These are phyloP conservation scores for Dittrichia graveolens DNA, from an alignment of 129 eudicot genomes.

Conservation along the genomic window DNA sequence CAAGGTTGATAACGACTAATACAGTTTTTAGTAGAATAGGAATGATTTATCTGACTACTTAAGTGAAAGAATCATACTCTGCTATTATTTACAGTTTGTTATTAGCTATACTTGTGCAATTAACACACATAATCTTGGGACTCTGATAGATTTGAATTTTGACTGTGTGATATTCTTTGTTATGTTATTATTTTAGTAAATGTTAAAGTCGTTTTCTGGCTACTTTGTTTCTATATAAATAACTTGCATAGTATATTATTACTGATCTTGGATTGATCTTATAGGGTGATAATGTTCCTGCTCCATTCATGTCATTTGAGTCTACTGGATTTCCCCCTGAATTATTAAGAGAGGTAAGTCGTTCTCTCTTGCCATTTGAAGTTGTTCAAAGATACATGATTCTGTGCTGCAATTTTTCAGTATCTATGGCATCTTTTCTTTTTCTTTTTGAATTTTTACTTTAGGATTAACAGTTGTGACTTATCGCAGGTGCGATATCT, in stretches of 20 bases:
- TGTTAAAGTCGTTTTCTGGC: background rate
- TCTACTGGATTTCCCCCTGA: slow-evolving; percentile 89
- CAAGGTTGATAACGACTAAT: too few relatives aligned
- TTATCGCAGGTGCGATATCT: slow-evolving; percentile 99
- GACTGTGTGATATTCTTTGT: too few relatives aligned
- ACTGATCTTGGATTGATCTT: slow-evolving; percentile 27
- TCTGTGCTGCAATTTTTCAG: background rate
- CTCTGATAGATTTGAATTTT: too few relatives aligned
- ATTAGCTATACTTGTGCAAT: too few relatives aligned
- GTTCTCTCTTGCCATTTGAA: slow-evolving; percentile 2
- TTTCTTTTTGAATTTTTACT: slow-evolving; percentile 23
- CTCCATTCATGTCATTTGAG: slow-evolving; percentile 93
- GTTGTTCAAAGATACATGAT: background rate
- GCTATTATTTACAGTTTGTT: too few relatives aligned
- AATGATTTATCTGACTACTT: too few relatives aligned
- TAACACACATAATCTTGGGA: too few relatives aligned
- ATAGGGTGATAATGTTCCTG: slow-evolving; percentile 92
- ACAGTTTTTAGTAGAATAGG: too few relatives aligned
- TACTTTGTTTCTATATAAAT: background rate
- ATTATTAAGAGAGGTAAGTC: slow-evolving; percentile 82
- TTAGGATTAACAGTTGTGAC: slow-evolving; percentile 58
- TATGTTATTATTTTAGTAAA: too few relatives aligned
- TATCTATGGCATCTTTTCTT: background rate
- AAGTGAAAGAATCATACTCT: too few relatives aligned
- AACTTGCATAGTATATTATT: background rate